A percentile compares a stretch with the other conserved stretches of the same genome.
Evolutionary conservation across 805 yeast genomes (phyloP).

Genomic region (Yamadazyma phyllophila): DNA sequence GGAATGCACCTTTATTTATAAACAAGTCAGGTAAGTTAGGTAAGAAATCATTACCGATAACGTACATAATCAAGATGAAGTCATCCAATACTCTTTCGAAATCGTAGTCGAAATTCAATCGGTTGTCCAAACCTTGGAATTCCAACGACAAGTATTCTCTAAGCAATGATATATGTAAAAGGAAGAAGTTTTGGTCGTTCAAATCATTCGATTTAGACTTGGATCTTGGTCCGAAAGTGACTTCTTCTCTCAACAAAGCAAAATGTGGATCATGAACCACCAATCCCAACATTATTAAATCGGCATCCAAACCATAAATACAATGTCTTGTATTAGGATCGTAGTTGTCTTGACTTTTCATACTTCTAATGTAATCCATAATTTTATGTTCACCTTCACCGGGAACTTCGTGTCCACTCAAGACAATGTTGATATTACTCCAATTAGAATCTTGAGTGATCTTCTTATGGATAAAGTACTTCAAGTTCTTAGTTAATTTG

Average conservation of each 20-base stretch:
- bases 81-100: constrained; percentile 92
- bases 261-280: constrained; percentile 95
- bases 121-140: constrained; percentile 66
- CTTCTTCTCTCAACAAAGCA: constrained; percentile 92
- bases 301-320: constrained; percentile 95
- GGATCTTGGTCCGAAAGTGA: constrained; percentile 68
- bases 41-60: constrained; percentile 96
- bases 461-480: constrained; percentile 85
- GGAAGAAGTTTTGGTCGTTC: constrained; percentile 74
- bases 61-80: constrained; percentile 85
- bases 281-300: constrained; percentile 88
- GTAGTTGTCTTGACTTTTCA: constrained; percentile 71
- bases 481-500: constrained; percentile 73
- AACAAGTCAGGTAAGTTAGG: constrained; percentile 95
- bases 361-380: constrained; percentile 83
- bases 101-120: constrained; percentile 65
- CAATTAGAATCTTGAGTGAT: constrained; percentile 83
- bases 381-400: constrained; percentile 99
- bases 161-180: constrained; percentile 81
- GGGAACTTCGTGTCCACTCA: constrained; percentile 95
- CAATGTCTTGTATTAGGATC: constrained; percentile 87
- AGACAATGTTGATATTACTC: constrained; percentile 72
- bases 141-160: constrained; percentile 91
- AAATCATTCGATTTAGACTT: constrained; percentile 44
- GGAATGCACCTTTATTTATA: constrained; percentile 94